Evolutionary conservation across 2,329 filamentous ascomycete species (phyloP).

Genomic region (Alternaria postmessia): DNA sequence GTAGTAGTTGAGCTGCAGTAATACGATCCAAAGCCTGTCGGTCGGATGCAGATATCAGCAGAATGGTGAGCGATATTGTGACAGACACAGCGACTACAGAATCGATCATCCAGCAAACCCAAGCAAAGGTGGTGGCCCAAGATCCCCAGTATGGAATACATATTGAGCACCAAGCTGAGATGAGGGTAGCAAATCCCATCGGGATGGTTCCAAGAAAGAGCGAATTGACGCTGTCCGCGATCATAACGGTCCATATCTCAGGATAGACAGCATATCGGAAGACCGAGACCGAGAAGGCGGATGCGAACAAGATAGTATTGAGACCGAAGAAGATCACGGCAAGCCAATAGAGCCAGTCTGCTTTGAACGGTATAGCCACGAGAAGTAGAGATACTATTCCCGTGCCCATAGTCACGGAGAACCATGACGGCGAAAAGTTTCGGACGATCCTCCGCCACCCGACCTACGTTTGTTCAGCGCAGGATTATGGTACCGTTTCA

Average conservation of each 20-base stretch:
- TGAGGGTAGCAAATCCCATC: constrained; percentile 73
- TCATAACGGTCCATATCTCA: constrained; percentile 70
- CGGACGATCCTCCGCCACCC: constrained; percentile 49
- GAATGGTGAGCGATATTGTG: constrained; percentile 61
- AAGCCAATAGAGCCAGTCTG: constrained; percentile 65
- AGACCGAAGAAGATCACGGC: constrained; percentile 68
- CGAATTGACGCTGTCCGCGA: constrained; percentile 70
- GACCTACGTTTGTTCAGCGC: constrained; percentile 22
- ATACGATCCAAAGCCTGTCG: constrained; percentile 55
- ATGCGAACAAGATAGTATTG: constrained; percentile 66
- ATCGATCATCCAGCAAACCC: constrained; percentile 61
- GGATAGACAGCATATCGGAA: constrained; percentile 72
- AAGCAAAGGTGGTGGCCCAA: constrained; percentile 60
- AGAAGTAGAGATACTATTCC: constrained; percentile 72
- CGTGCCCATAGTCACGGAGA: constrained; percentile 65
- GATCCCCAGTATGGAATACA: constrained; percentile 68
- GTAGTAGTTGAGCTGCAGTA: constrained; percentile 71
- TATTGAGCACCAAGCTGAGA: constrained; percentile 69
- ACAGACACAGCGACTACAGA: constrained; percentile 53
- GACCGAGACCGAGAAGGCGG: constrained; percentile 63
- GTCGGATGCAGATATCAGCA: constrained; percentile 58
- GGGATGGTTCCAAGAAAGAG: constrained; percentile 73
- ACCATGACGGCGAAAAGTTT: constrained; percentile 51
- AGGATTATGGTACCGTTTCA: not conserved
- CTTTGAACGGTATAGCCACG: constrained; percentile 68